Evolutionary conservation across 768 basidiomycete species (phyloP), one percentile per base, ranked within the genome.

Genomic region (Gloeostereum incarnatum): DNA sequence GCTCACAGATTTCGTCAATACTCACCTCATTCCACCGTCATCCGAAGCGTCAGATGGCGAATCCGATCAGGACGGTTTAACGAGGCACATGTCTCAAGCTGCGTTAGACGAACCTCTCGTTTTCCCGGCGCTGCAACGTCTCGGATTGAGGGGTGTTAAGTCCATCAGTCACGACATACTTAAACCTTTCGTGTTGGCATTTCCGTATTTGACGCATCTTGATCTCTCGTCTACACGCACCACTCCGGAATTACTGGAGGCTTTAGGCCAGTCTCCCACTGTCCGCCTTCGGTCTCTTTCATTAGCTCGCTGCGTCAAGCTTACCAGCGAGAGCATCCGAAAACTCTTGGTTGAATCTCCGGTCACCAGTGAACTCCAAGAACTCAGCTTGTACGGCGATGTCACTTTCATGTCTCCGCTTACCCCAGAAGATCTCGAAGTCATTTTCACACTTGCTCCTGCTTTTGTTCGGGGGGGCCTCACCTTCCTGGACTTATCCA

Each of bases 351-450:
- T 86, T 30, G 59, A 74, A 19, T 80, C 86, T 1, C 73, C 74
- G 0, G 79, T 76, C 4, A 74, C 82, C 2, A 56, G 57, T 23
- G 64, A 68, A 29, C 62, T 93, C 37, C 66, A 62, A 24, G 88
- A 98, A 52, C 69, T 99, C 22, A 87, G 85, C 41, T 71, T 99
- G 4, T 96, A 88, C 50, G 91, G 90, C 19, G 92, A 96, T 52
- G 70, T 68, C 58, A 89, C 91, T 1, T 91, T 84, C 59, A 65
- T 75, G 0, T 84, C 79, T 13, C 78, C 86, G 2, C 65, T 97
- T 22, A 68, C 73, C 5, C 63, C 61, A 37, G 69, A 73, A 22
- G 79, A 96, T 37, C 66, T 98, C 11, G 45, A 53, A 13, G 68
- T 75, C 17, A 76, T 97, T 31, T 56, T 97, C 31, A 63, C 70